Percentiles rank a stretch among this genome's conserved stretches.
Conservation (phyloP, 345 rosid species). For the Crucihimalaya himalaica region DNA sequence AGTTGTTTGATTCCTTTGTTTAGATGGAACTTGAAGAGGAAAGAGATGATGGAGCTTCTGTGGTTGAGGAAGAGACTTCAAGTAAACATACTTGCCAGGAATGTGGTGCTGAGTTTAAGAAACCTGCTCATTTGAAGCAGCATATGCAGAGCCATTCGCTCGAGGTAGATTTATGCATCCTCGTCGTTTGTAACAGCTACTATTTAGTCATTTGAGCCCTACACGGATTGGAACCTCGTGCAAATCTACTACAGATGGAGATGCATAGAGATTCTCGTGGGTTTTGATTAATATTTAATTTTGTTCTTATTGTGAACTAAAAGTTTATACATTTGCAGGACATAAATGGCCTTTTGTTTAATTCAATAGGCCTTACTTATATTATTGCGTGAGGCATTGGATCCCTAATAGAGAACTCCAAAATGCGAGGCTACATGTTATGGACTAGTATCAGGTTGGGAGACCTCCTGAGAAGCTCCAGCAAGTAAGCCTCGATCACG, state of each 20-base stretch:
- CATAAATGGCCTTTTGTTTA: conserved; percentile 12
- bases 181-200: neutral
- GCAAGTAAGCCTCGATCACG: conserved; percentile 93
- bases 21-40: conserved; percentile 56
- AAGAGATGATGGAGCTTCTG: conserved; percentile 30
- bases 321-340: conserved; percentile 52
- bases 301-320: neutral
- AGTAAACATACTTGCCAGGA: conserved; percentile 50
- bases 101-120: conserved; percentile 75
- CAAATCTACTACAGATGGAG: neutral
- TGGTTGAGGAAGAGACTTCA: conserved; percentile 20
- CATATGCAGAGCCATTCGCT: conserved; percentile 82
- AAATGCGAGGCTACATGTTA: conserved; percentile 87
- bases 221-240: neutral
- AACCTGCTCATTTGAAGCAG: conserved; percentile 80
- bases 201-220: neutral
- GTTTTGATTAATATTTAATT: neutral
- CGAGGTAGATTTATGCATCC: conserved; percentile 51
- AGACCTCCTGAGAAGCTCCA: conserved; percentile 99
- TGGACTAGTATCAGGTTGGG: conserved; percentile 99
- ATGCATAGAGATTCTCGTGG: neutral
- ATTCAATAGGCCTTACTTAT: conserved; percentile 19
- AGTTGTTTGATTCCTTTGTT: neutral
- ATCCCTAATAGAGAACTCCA: conserved; percentile 97
- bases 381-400: conserved; percentile 94